Percentiles rank a stretch among this genome's conserved stretches.
Evolutionary conservation across 2,329 filamentous ascomycete species (phyloP).

Genomic region (Coleophoma eucalyptorum): DNA sequence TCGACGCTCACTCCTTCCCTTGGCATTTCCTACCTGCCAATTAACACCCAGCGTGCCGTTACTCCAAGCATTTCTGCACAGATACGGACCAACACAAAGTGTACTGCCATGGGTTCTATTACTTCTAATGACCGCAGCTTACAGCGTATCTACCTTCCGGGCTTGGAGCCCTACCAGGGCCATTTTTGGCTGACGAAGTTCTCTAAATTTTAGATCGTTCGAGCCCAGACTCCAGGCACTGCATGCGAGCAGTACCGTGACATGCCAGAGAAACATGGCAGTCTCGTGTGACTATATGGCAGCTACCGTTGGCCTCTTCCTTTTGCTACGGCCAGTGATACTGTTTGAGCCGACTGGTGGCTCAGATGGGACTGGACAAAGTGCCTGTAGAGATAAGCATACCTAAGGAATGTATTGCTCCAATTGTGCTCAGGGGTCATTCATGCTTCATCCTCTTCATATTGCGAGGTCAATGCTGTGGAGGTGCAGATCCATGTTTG

Average conservation of each 20-base stretch:
- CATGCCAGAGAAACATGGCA: slow-evolving; percentile 1
- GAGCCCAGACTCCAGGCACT: background rate
- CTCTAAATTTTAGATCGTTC: background rate
- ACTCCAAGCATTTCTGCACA: too few relatives aligned
- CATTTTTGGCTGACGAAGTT: background rate
- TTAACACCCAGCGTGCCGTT: too few relatives aligned
- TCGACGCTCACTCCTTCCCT: too few relatives aligned
- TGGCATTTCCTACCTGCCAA: too few relatives aligned
- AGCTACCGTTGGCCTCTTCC: slow-evolving; percentile 34
- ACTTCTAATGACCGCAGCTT: too few relatives aligned
- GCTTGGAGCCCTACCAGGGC: background rate
- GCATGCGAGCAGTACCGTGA: background rate
- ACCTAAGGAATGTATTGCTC: too few relatives aligned
- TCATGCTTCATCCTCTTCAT: too few relatives aligned
- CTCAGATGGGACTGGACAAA: slow-evolving; percentile 45
- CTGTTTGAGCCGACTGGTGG: slow-evolving; percentile 42
- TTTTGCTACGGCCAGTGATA: slow-evolving; percentile 39
- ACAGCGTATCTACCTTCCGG: background rate
- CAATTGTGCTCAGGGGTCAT: background rate
- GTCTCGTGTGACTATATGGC: slow-evolving; percentile 28
- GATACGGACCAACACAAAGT: too few relatives aligned
- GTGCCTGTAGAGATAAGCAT: slow-evolving; percentile 40
- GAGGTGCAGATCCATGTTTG: too few relatives aligned
- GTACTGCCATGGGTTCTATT: too few relatives aligned
- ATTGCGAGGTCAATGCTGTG: too few relatives aligned